These are phyloP conservation scores for Suhomyces vadensis DNA, from an alignment of 805 yeast genomes.

Conservation along the genomic window DNA sequence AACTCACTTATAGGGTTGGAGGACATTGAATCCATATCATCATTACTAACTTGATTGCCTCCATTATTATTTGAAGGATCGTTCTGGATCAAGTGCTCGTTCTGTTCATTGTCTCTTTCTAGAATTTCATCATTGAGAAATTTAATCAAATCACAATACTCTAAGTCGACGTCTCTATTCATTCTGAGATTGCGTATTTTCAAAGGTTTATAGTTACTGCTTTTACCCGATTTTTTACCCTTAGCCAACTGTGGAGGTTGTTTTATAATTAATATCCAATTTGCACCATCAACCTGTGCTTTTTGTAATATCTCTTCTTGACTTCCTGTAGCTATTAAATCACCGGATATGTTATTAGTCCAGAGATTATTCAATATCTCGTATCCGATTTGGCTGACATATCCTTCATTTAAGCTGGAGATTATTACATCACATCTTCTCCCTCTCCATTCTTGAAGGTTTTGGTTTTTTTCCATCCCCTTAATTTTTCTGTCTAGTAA, in stretches of 20 bases:
- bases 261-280: constrained; percentile 75
- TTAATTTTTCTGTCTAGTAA: constrained; percentile 18
- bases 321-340: constrained; percentile 39
- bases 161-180: constrained; percentile 69
- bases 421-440: constrained; percentile 80
- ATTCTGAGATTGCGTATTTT: constrained; percentile 64
- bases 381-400: constrained; percentile 60
- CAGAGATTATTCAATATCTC: constrained; percentile 67
- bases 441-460: constrained; percentile 22
- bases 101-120: constrained; percentile 21
- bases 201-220: constrained; percentile 68
- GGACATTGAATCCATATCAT: constrained; percentile 17
- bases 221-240: constrained; percentile 25
- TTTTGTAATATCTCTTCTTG: constrained; percentile 64
- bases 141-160: constrained; percentile 60
- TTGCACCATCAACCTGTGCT: constrained; percentile 70
- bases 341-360: constrained; percentile 79
- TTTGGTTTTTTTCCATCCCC: not conserved
- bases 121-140: constrained; percentile 28
- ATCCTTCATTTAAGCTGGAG: constrained; percentile 60
- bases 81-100: not conserved
- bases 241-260: constrained; percentile 53
- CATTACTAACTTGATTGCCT: constrained; percentile 23
- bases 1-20: constrained; percentile 11
- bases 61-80: constrained; percentile 11